Percentiles rank a stretch among this genome's conserved stretches.
phyloP scores from a whole-genome alignment of 352 stramenopile species.

The Phytophthora podocarpi region DNA sequence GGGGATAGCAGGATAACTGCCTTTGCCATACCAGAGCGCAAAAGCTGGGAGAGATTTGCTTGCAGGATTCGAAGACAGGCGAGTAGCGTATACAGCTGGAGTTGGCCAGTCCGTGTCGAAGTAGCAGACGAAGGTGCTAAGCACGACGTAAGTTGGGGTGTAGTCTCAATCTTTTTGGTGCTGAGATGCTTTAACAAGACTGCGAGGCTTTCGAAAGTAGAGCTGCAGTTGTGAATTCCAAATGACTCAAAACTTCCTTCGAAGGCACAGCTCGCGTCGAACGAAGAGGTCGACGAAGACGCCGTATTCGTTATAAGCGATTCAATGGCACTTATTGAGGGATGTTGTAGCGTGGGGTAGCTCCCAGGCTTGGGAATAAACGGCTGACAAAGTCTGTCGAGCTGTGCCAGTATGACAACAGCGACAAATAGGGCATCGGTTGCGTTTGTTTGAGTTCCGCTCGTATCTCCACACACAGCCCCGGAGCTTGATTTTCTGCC shows the following conservation, averaged over 20 bases:
- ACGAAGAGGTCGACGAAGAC: background rate
- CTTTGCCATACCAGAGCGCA: conserved; percentile 61
- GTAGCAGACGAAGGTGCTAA: conserved; percentile 4
- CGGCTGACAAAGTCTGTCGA: conserved; percentile 69
- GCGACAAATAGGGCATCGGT: conserved; percentile 43
- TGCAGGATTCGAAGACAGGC: conserved; percentile 74
- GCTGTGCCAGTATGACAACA: conserved; percentile 74
- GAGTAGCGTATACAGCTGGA: conserved; percentile 72
- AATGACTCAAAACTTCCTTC: conserved; percentile 49
- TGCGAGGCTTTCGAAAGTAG: conserved; percentile 51
- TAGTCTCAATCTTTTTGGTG: conserved; percentile 37
- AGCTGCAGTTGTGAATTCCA: conserved; percentile 47
- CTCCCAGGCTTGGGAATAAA: conserved; percentile 47
- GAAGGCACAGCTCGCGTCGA: conserved; percentile 29
- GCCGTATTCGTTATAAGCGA: conserved; percentile 3
- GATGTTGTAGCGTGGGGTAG: conserved; percentile 38
- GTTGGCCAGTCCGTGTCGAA: conserved; percentile 6
- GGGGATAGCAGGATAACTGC: conserved; percentile 31
- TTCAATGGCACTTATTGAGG: conserved; percentile 28
- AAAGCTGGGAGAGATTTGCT: conserved; percentile 73
- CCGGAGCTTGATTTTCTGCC: background rate
- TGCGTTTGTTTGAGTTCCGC: background rate
- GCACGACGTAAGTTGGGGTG: conserved; percentile 13
- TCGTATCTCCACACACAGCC: too few species aligned
- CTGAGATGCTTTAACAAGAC: conserved; percentile 49